Conservation (phyloP, 306 rosid genomes). For the Sicyos edulis region DNA sequence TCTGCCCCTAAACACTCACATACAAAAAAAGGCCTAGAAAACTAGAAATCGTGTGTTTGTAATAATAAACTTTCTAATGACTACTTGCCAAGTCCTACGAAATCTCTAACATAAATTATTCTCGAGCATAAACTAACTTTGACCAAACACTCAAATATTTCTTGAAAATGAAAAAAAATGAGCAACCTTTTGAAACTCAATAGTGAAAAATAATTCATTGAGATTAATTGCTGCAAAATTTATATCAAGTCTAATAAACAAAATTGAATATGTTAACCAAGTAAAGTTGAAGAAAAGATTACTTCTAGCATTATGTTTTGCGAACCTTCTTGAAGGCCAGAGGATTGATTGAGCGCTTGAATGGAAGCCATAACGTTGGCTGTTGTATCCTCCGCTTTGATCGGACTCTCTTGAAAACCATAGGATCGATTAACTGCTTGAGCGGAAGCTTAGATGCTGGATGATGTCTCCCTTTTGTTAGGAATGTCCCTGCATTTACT, state of each 20-base stretch:
- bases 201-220: neutral
- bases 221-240: neutral
- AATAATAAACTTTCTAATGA: too few species aligned
- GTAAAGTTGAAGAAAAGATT: constrained; percentile 12
- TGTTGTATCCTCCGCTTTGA: constrained; percentile 35
- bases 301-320: constrained; percentile 35
- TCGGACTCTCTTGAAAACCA: constrained; percentile 50
- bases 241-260: neutral
- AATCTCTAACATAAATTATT: too few species aligned
- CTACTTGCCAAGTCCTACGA: too few species aligned
- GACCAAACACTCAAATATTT: neutral
- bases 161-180: neutral
- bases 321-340: constrained; percentile 47
- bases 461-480: constrained; percentile 33
- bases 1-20: too few species aligned
- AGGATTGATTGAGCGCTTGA: constrained; percentile 43
- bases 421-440: constrained; percentile 38
- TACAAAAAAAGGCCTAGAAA: too few species aligned
- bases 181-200: neutral
- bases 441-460: constrained; percentile 33
- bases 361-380: constrained; percentile 32
- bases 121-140: neutral
- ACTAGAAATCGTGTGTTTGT: too few species aligned
- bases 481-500: constrained; percentile 41
- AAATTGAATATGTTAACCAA: neutral